Conservation (phyloP, 2,329 filamentous ascomycete species). For the Elsinoe necatrix region DNA sequence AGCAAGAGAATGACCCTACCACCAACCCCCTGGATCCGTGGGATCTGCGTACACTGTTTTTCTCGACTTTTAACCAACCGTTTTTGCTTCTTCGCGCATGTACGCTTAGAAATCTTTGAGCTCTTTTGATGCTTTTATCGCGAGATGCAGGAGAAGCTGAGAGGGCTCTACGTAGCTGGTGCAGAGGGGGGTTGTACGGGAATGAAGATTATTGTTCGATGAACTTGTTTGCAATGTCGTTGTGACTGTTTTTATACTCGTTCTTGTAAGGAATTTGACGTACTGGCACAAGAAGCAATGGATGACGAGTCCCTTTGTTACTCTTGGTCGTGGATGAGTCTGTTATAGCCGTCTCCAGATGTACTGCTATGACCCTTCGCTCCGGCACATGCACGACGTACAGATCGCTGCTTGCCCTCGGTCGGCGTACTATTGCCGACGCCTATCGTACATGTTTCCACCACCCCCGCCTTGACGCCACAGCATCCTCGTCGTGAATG, state of each 20-base stretch:
- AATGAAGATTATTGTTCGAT: not conserved
- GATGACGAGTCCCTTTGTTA: no score
- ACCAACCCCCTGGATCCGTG: no score
- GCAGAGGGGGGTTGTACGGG: not conserved
- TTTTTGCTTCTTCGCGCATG: not conserved
- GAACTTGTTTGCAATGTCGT: not conserved
- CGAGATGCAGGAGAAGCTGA: no score
- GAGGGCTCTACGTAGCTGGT: constrained; percentile 9
- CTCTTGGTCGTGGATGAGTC: no score
- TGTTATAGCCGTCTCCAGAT: no score
- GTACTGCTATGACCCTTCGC: no score
- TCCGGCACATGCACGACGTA: no score
- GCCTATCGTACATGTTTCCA: not conserved
- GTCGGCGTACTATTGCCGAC: no score
- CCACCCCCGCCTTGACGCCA: not conserved
- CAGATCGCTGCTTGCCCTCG: no score
- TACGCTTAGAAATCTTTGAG: not conserved
- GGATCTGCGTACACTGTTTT: no score
- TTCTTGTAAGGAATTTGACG: not conserved
- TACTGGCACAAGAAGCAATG: not conserved
- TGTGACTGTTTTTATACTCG: not conserved
- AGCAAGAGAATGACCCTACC: not conserved
- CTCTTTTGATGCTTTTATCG: not conserved
- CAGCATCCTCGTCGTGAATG: not conserved
- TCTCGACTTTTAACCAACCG: not conserved